Conservation (phyloP, 306 rosid species). For the Lotus japonicus region DNA sequence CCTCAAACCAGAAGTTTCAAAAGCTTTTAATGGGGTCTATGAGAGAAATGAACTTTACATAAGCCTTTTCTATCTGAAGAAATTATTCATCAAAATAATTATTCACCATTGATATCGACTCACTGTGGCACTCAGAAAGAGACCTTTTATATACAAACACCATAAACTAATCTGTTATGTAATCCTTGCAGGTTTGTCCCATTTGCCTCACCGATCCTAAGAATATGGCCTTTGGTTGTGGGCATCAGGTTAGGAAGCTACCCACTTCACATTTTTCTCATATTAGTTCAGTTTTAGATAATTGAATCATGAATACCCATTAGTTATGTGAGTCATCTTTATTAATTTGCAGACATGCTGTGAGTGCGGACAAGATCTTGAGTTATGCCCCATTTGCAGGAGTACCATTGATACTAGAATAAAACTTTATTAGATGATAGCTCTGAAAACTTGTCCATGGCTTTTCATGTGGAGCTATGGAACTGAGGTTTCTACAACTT, state of each 20-base stretch:
- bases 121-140: background rate
- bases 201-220: slow-evolving; percentile 62
- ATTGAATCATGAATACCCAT: slow-evolving; percentile 3
- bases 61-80: too few species aligned
- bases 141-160: background rate
- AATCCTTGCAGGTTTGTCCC: slow-evolving; percentile 58
- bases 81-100: too few species aligned
- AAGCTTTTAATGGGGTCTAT: too few species aligned
- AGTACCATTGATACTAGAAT: slow-evolving; percentile 58
- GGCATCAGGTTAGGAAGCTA: slow-evolving; percentile 66
- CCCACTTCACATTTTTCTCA: background rate
- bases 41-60: too few species aligned
- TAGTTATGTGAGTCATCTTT: background rate
- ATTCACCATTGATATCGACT: too few species aligned
- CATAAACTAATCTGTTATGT: slow-evolving; percentile 9
- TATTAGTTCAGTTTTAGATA: background rate
- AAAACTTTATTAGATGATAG: slow-evolving; percentile 55
- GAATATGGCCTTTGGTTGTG: slow-evolving; percentile 94
- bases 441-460: slow-evolving; percentile 6
- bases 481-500: slow-evolving; percentile 7
- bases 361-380: slow-evolving; percentile 74
- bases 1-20: too few species aligned
- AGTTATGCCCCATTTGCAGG: slow-evolving; percentile 84
- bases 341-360: slow-evolving; percentile 73
- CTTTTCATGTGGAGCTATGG: slow-evolving; percentile 14